Evolutionary conservation across 148 eudicot genomes (phyloP).

Genomic region (Euryodendron excelsum): DNA sequence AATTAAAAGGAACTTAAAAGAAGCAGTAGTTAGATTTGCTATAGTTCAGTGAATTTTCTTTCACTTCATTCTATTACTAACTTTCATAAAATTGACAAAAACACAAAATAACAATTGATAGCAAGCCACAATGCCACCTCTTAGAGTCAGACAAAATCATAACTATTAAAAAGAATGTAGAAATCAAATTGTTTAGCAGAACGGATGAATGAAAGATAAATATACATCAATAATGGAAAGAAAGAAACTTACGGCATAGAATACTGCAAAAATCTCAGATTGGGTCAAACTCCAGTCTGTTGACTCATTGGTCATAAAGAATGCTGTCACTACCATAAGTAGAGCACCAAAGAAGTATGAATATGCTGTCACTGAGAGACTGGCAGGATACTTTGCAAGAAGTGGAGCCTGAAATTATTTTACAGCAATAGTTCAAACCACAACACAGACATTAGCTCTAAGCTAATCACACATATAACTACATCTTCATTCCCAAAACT

Average conservation of each 20-base stretch:
- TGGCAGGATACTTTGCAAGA: constrained; percentile 87
- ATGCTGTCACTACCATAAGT: constrained; percentile 60
- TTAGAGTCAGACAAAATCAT: neutral
- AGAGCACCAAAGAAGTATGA: constrained; percentile 79
- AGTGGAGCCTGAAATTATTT: constrained; percentile 70
- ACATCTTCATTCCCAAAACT: neutral
- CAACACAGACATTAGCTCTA: neutral
- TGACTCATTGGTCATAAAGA: constrained; percentile 51
- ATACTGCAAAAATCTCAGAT: constrained; percentile 67
- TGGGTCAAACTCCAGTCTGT: constrained; percentile 69
- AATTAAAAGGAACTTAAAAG: neutral
- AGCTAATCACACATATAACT: neutral
- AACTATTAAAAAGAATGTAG: neutral
- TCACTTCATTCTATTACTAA: neutral
- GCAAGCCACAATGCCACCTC: neutral
- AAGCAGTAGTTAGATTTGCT: neutral
- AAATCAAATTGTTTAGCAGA: neutral
- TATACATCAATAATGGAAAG: neutral
- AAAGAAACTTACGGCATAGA: constrained; percentile 75
- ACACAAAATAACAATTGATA: no score
- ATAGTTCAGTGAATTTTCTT: neutral
- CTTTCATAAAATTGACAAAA: neutral
- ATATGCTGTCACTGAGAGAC: constrained; percentile 92
- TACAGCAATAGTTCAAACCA: constrained; percentile 16
- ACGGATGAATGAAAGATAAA: no score